Evolutionary conservation across 768 basidiomycete species (phyloP).

Genomic region (Glaciozyma martinii): DNA sequence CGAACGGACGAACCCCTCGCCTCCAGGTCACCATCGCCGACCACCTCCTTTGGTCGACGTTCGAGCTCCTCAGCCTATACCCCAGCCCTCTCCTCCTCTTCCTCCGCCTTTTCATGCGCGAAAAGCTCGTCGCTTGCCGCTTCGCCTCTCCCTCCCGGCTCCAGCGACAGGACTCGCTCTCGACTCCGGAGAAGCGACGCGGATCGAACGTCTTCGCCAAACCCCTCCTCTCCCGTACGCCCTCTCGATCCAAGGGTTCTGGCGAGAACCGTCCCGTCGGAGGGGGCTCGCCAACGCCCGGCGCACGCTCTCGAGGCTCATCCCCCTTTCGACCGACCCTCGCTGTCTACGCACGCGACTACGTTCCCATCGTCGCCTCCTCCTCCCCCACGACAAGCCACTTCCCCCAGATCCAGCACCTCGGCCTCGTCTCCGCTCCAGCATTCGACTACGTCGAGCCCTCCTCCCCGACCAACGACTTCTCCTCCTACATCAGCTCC

Average conservation of each 20-base stretch:
- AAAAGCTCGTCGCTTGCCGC: slow-evolving; percentile 45
- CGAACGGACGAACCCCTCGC: not conserved
- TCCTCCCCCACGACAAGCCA: not conserved
- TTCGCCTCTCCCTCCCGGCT: not conserved
- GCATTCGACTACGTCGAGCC: not conserved
- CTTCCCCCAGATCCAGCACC: not conserved
- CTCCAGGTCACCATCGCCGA: not conserved
- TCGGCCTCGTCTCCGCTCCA: not conserved
- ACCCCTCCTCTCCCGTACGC: not conserved
- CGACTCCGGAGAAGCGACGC: not conserved
- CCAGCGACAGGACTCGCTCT: not conserved
- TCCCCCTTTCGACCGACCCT: not conserved
- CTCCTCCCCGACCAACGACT: not conserved
- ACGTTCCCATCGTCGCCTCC: not conserved
- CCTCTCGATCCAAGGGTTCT: not conserved
- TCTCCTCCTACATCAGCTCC: not conserved
- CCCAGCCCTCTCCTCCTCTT: slow-evolving; percentile 58
- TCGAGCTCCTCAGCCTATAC: slow-evolving; percentile 57
- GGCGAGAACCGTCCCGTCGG: not conserved
- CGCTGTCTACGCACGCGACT: not conserved
- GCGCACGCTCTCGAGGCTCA: not conserved
- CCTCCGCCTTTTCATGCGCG: slow-evolving; percentile 57
- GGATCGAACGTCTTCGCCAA: not conserved
- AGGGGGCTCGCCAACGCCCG: not conserved
- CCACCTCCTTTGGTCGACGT: slow-evolving; percentile 54